Conservation (phyloP, 2,329 filamentous ascomycete species). For the Neofusicoccum cordaticola region DNA sequence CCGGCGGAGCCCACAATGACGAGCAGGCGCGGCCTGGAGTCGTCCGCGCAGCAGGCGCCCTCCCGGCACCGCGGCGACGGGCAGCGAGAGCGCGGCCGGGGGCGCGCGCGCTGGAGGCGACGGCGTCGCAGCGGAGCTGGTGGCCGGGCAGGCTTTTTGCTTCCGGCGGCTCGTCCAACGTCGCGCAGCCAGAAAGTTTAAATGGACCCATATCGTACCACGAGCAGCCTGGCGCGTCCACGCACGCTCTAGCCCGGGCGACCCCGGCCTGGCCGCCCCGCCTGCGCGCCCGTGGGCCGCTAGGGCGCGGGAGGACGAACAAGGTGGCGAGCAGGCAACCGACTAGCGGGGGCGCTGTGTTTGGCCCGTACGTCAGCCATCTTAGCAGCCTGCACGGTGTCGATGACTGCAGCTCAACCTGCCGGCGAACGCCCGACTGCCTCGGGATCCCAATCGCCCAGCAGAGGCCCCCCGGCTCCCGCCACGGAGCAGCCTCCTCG, state of each 20-base stretch:
- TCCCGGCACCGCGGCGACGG: not conserved
- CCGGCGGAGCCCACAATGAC: not conserved
- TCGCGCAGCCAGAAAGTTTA: constrained; percentile 5
- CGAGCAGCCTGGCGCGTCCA: not conserved
- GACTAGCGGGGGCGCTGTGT: not conserved
- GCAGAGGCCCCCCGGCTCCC: not conserved
- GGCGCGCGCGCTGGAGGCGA: not conserved
- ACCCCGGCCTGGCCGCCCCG: not conserved
- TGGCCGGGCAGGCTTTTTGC: no score
- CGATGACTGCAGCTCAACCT: not conserved
- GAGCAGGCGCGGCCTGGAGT: not conserved
- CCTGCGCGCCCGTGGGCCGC: not conserved
- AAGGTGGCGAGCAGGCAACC: not conserved
- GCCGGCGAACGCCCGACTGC: constrained; percentile 12
- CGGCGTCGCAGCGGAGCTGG: not conserved
- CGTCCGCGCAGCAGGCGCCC: no score
- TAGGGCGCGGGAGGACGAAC: not conserved
- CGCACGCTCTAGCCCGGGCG: not conserved
- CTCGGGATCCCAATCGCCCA: not conserved
- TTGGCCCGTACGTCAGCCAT: not conserved
- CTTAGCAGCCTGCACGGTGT: constrained; percentile 12
- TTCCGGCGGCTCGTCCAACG: constrained; percentile 7
- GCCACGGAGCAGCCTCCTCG: not conserved
- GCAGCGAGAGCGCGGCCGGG: not conserved
- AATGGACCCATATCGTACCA: constrained; percentile 12